Evolutionary conservation across 1,284 basidiomycete species (phyloP).

Genomic region (Ceratobasidium papillatum): DNA sequence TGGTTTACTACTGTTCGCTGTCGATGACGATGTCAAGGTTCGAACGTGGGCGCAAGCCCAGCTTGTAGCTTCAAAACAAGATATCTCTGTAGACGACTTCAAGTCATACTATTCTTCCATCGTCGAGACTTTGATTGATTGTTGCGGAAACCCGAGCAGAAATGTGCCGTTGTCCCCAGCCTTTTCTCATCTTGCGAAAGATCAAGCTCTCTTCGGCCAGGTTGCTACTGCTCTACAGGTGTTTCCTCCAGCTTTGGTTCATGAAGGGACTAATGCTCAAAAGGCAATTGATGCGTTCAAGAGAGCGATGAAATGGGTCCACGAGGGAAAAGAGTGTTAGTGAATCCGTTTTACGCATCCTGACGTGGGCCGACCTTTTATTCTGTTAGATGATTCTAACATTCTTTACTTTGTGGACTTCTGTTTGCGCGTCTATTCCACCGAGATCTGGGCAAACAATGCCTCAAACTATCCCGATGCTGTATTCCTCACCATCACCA

Average conservation of each 20-base stretch:
- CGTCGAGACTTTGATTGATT: slow-evolving; percentile 4
- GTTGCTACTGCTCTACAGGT: neutral
- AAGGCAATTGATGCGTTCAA: slow-evolving; percentile 10
- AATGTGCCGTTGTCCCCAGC: neutral
- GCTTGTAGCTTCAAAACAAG: slow-evolving; percentile 19
- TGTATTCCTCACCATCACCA: slow-evolving; percentile 82
- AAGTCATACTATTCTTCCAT: slow-evolving; percentile 19
- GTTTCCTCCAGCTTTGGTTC: neutral
- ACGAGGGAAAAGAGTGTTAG: slow-evolving; percentile 4
- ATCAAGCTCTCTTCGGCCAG: slow-evolving; percentile 51
- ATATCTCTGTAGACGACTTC: slow-evolving; percentile 37
- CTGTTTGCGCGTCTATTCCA: slow-evolving; percentile 63
- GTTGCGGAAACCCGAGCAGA: neutral
- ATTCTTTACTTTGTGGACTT: slow-evolving; percentile 68
- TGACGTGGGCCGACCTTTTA: neutral
- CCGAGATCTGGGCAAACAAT: slow-evolving; percentile 72
- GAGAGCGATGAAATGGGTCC: slow-evolving; percentile 23
- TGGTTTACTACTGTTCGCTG: slow-evolving; percentile 67
- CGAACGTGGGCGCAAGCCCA: slow-evolving; percentile 67
- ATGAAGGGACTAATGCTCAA: neutral
- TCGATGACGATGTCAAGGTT: slow-evolving; percentile 60
- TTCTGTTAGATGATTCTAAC: slow-evolving; percentile 65
- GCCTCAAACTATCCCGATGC: slow-evolving; percentile 72
- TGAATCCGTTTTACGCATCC: neutral
- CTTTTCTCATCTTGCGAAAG: neutral